Percentiles rank a stretch among this genome's conserved stretches.
These are phyloP conservation scores for Excoecaria agallocha DNA, from an alignment of 345 rosid species.

Conservation along the genomic window DNA sequence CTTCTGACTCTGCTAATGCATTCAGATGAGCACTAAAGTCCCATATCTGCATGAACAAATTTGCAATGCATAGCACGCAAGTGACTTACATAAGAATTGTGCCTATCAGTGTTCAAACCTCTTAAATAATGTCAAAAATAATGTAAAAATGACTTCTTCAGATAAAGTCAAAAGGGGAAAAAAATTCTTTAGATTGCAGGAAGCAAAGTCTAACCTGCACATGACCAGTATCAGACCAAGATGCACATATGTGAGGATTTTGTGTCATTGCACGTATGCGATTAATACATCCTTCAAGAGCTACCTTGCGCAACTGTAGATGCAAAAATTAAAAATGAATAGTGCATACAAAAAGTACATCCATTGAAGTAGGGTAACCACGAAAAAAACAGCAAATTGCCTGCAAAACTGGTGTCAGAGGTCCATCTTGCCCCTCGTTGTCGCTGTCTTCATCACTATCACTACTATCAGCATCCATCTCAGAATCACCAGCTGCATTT, in stretches of 20 bases:
- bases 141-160: background rate
- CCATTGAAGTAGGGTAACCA: background rate
- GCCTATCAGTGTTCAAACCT: background rate
- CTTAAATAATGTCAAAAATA: background rate
- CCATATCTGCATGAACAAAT: conserved; percentile 62
- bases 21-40: conserved; percentile 77
- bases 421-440: conserved; percentile 55
- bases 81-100: too few relatives aligned
- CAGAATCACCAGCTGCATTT: conserved; percentile 45
- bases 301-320: conserved; percentile 65
- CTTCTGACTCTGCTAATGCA: conserved; percentile 68
- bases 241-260: conserved; percentile 82
- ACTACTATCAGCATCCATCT: conserved; percentile 57
- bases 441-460: conserved; percentile 76
- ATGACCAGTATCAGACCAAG: conserved; percentile 90
- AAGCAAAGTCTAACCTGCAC: conserved; percentile 63
- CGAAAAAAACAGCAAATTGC: conserved; percentile 28
- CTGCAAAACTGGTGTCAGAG: conserved; percentile 66
- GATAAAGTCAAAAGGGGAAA: background rate
- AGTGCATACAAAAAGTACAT: conserved; percentile 12
- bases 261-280: conserved; percentile 91
- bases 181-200: background rate
- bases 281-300: conserved; percentile 85
- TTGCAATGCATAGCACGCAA: background rate
- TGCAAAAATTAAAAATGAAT: too few relatives aligned